Evolutionary conservation across 106 monocot genomes (phyloP).

Genomic region (Platanthera guangdongensis): DNA sequence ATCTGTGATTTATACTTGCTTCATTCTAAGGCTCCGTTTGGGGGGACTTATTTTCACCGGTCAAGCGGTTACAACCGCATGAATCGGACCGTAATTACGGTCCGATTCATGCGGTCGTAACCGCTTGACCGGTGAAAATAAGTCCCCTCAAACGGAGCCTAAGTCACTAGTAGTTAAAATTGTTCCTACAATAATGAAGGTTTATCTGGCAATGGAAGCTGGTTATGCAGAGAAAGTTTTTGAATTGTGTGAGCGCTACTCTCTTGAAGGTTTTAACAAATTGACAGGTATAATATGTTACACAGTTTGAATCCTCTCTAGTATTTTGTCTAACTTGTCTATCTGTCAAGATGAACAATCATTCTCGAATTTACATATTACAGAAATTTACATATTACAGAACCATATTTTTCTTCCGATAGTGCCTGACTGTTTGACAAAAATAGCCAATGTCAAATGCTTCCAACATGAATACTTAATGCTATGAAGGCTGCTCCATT

Average conservation of each 20-base stretch:
- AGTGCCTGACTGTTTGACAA: neutral
- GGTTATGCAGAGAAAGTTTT: slow-evolving; percentile 90
- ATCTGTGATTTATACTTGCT: neutral
- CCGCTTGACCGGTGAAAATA: no score
- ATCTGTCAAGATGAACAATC: neutral
- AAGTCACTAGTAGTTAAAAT: neutral
- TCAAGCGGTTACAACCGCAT: no score
- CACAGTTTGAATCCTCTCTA: neutral
- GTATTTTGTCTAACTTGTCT: neutral
- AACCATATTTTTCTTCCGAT: neutral
- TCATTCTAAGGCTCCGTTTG: no score
- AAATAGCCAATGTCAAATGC: neutral
- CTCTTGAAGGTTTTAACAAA: slow-evolving; percentile 72
- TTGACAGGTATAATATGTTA: slow-evolving; percentile 36
- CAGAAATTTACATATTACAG: neutral
- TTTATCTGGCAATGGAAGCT: slow-evolving; percentile 89
- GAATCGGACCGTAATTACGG: no score
- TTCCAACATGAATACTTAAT: neutral
- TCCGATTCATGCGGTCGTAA: no score
- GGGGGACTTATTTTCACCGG: no score
- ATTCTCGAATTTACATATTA: neutral
- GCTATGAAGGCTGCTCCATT: neutral
- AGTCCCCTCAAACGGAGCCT: no score
- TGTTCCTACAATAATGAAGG: slow-evolving; percentile 33
- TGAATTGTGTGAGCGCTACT: slow-evolving; percentile 76